phyloP scores from a whole-genome alignment of 495 filamentous ascomycete species.

The Podospora anserina region DNA sequence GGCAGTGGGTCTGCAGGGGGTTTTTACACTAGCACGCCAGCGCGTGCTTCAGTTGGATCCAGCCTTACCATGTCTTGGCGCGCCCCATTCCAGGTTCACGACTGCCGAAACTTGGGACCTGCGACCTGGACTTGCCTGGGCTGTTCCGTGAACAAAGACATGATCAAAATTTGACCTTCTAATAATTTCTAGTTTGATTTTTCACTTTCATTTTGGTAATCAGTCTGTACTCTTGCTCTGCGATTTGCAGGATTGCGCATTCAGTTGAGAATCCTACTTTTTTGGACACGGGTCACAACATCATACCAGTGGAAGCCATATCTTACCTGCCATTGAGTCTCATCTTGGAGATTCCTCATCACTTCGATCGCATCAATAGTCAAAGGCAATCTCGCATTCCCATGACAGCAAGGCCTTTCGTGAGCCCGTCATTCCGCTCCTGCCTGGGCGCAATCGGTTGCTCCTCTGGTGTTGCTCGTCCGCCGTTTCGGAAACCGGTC shows the following conservation, averaged over 20 bases:
- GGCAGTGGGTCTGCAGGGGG: no score
- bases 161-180: neutral
- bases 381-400: neutral
- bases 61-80: slow-evolving; percentile 16
- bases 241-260: neutral
- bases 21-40: no score
- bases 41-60: neutral
- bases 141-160: neutral
- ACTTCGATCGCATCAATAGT: neutral
- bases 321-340: neutral
- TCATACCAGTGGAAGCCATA: no score
- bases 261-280: neutral
- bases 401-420: neutral
- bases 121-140: neutral
- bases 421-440: neutral
- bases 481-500: neutral
- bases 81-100: neutral
- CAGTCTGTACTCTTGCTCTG: neutral
- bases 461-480: neutral
- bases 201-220: neutral
- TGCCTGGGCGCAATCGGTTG: neutral
- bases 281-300: neutral
- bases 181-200: neutral
- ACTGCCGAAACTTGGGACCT: neutral
- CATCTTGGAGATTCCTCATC: neutral